Base-by-base conservation (phyloP, 2,329 filamentous ascomycete species). In the Bipolaris sorokiniana region DNA sequence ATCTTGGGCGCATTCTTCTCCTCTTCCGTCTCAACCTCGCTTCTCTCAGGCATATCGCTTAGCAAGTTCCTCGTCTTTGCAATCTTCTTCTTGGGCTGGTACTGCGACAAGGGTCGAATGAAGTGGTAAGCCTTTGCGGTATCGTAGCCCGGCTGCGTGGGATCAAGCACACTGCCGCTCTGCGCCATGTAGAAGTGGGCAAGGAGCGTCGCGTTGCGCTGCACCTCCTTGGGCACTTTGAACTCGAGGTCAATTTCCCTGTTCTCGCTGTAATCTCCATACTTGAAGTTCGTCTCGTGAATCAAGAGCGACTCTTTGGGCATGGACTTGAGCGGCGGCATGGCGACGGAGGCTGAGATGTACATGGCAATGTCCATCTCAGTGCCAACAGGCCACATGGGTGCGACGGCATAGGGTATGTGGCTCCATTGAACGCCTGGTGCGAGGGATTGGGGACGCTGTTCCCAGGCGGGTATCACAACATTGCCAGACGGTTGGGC, bases 181-280 rank as follows among this genome's bases (percentile, higher is more conserved):
- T 96, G 85, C 10, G 87, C 91, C 59, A 98, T 81, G 69, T 92
- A 97, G 77, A 98, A 96, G 76, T 99, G 95, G 2, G 91, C 94
- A 88, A 91, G 97, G 9, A 99, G 84, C 1, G 94, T 97, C 33
- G 91, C 92, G 74, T 98, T 98, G 65, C 92, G 84, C 81, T 97
- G 93, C 0, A 96, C 92, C 40, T 86, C 83, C 60, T 83, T 82
- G 2, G 95, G 94, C 3, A 98, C 87, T 3, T 83, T 79, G 72
- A 99, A 92, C 36, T 83, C 88, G 6, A 90, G 90, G 65, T 94
- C 88, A 56, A 93, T 84, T 52, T 89, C 83, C 55, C 95, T 86
- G 71, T 84, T 88, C 69, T 98, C 92, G 56, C 87, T 89, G 72
- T 83, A 92, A 77, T 96, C 89, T 59, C 90, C 90, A 54, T 94